These are phyloP conservation scores for Clausena lansium DNA, from an alignment of 345 rosid genomes.

Conservation along the genomic window DNA sequence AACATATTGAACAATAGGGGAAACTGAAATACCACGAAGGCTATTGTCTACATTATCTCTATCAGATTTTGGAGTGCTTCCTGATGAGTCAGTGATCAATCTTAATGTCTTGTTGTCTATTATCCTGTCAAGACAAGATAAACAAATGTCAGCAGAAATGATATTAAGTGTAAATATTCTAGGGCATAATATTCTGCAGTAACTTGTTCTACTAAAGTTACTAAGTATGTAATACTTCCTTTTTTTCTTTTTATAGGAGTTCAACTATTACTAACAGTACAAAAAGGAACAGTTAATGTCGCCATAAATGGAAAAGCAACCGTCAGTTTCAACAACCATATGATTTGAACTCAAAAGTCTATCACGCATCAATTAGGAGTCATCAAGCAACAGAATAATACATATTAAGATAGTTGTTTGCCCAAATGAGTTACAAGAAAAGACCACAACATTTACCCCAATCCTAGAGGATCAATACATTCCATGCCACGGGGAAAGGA, in stretches of 20 bases:
- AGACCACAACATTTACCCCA: conserved; percentile 57
- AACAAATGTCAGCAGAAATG: conserved; percentile 16
- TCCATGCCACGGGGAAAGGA: conserved; percentile 97
- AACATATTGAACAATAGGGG: background rate
- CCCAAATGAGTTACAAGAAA: background rate
- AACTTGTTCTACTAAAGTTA: background rate
- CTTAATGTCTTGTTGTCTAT: conserved; percentile 82
- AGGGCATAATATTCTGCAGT: background rate
- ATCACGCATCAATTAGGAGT: background rate
- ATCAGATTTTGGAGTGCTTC: conserved; percentile 59
- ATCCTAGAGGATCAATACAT: conserved; percentile 88
- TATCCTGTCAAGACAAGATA: conserved; percentile 48
- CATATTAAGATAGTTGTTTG: background rate
- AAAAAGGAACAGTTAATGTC: background rate
- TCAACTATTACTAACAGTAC: conserved; percentile 1
- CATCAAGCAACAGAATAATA: background rate
- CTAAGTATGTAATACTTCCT: background rate
- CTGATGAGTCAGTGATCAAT: conserved; percentile 75
- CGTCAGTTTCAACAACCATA: conserved; percentile 12
- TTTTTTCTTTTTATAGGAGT: background rate
- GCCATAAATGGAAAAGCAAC: background rate
- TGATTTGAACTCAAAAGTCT: background rate
- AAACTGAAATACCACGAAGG: conserved; percentile 60
- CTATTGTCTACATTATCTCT: conserved; percentile 48
- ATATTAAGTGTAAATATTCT: background rate